Evolutionary conservation across 768 basidiomycete species (phyloP), one percentile per base, ranked within the genome.

Genomic region (Pisolithus marmoratus): DNA sequence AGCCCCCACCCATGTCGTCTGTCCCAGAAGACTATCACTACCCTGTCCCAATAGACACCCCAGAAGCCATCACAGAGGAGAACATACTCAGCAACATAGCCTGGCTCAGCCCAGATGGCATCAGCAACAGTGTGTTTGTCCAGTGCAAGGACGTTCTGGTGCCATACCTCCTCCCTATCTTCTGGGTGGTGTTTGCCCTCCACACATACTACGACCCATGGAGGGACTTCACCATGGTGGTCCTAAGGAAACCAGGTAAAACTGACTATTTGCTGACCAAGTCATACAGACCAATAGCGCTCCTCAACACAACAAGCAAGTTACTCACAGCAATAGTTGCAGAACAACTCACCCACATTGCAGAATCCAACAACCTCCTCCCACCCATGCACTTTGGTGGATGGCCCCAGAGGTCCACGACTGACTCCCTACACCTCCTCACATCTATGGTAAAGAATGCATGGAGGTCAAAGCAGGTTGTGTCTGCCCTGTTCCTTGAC

Each of bases 361-460:
- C 26, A 8, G 26, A 8, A 4, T 4, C 26, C 4, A 27, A 27
- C 8, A 27, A 27, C 26, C 57, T 74, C 1, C 60, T 77, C 5
- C 73, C 74, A 0, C 26, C 49, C 0, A 64, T 40, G 6, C 72
- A 77, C 46, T 76, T 74, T 46, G 71, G 75, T 0, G 69, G 70
- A 0, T n/a, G 71, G 1, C 70, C 8, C 74, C 9, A 74, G 74
- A 0, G 34, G 72, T 60, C 67, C 3, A 72, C 76, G 0, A 66
- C 64, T 0, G 71, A 77, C 55, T 64, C 73, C 0, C 36, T 73
- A 4, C 64, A 69, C 49, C 50, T 64, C 3, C 55, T 75, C 0
- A 60, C 68, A 5, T 48, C 70, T 5, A 62, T 54, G 15, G 61
- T 78, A 24, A 71, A 75, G 43, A 59, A 65, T 1, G 68, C 70